Percentiles rank a stretch among this genome's conserved stretches.
Evolutionary conservation across 2,329 filamentous ascomycete species (phyloP).

Genomic region (Lachnellula cervina): DNA sequence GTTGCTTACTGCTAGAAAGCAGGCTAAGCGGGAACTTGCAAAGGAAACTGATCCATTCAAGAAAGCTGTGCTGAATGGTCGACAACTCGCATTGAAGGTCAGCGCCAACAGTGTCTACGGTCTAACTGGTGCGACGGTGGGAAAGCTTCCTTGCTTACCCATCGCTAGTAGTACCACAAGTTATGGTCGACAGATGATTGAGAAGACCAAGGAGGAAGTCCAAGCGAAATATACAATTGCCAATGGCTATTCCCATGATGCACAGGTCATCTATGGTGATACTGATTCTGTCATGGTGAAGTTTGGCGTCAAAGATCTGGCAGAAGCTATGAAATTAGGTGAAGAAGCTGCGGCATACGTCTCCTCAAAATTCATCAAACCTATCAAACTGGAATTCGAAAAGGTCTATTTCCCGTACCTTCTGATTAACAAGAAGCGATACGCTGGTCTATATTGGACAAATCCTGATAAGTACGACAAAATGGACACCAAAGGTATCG

Average conservation of each 20-base stretch:
- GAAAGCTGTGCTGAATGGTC: conserved; percentile 95
- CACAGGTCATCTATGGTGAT: conserved; percentile 96
- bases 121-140: conserved; percentile 90
- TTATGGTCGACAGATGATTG: conserved; percentile 98
- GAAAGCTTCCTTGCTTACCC: conserved; percentile 88
- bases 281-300: conserved; percentile 99
- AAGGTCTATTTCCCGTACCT: conserved; percentile 98
- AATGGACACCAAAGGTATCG: conserved; percentile 99
- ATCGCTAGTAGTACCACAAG: conserved; percentile 97
- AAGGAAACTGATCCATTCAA: conserved; percentile 93
- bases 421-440: conserved; percentile 99
- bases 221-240: conserved; percentile 84
- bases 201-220: conserved; percentile 94
- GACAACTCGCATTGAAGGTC: conserved; percentile 91
- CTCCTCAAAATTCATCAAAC: conserved; percentile 87
- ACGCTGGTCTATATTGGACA: conserved; percentile 97
- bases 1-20: conserved; percentile 83
- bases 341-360: conserved; percentile 86
- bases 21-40: conserved; percentile 85
- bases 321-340: conserved; percentile 90
- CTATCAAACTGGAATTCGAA: conserved; percentile 98
- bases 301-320: conserved; percentile 83
- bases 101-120: conserved; percentile 98
- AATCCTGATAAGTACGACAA: conserved; percentile 94
- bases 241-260: conserved; percentile 91